Percentiles rank a stretch among this genome's conserved stretches.
phyloP scores from a whole-genome alignment of 1,284 basidiomycete species.

The Papiliotrema flavescens region DNA sequence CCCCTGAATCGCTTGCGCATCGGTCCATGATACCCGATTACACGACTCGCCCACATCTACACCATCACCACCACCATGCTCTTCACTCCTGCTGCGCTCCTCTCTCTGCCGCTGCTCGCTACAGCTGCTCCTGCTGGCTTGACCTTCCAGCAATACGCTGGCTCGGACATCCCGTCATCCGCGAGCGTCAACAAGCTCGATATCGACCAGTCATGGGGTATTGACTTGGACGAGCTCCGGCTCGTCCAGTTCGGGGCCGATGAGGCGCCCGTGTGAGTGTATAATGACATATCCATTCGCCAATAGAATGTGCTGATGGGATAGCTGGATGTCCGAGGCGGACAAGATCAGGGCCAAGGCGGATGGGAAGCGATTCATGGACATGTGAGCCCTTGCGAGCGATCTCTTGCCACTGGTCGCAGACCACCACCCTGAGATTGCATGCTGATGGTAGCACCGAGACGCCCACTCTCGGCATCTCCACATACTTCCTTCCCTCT shows the following conservation, averaged over 20 bases:
- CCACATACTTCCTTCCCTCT: slow-evolving; percentile 38
- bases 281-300: not conserved
- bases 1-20: not conserved
- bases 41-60: not conserved
- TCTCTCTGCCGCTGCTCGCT: slow-evolving; percentile 28
- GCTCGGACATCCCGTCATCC: not conserved
- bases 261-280: slow-evolving; percentile 52
- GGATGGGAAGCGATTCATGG: slow-evolving; percentile 64
- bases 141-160: slow-evolving; percentile 9
- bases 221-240: slow-evolving; percentile 67
- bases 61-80: slow-evolving; percentile 24
- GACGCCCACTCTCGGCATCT: slow-evolving; percentile 54
- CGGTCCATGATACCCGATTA: not conserved
- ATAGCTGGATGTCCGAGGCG: slow-evolving; percentile 71
- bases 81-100: slow-evolving; percentile 22
- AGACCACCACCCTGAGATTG: slow-evolving; percentile 6
- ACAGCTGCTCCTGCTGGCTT: slow-evolving; percentile 25
- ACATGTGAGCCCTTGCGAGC: slow-evolving; percentile 60
- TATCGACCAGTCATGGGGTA: slow-evolving; percentile 18
- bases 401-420: not conserved
- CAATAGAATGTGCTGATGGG: slow-evolving; percentile 4
- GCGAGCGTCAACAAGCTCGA: not conserved
- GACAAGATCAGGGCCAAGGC: slow-evolving; percentile 81
- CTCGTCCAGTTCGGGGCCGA: slow-evolving; percentile 70
- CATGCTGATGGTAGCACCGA: slow-evolving; percentile 60